These are phyloP conservation scores for Populus euphratica DNA, from an alignment of 345 rosid species.

Conservation along the genomic window DNA sequence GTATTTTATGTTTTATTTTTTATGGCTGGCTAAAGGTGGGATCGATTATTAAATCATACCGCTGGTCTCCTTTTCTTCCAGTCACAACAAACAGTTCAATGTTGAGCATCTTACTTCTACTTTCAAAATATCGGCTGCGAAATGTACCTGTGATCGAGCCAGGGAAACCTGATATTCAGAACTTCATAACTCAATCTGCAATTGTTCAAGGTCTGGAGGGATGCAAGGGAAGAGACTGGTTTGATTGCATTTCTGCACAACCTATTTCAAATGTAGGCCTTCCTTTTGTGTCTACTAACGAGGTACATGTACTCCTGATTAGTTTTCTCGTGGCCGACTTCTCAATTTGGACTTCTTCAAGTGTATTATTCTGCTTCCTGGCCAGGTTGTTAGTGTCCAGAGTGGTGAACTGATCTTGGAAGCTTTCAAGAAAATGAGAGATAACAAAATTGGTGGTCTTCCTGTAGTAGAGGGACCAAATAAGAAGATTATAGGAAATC, in stretches of 20 bases:
- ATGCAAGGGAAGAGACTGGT: slow-evolving; percentile 91
- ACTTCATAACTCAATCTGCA: slow-evolving; percentile 85
- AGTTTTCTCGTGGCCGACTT: not conserved
- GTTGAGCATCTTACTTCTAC: slow-evolving; percentile 73
- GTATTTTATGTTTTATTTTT: not conserved
- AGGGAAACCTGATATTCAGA: slow-evolving; percentile 60
- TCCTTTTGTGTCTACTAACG: slow-evolving; percentile 66
- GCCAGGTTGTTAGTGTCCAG: slow-evolving; percentile 58
- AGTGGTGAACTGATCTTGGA: slow-evolving; percentile 65
- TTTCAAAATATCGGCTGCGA: slow-evolving; percentile 74
- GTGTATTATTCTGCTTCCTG: not conserved
- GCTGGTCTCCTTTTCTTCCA: slow-evolving; percentile 80
- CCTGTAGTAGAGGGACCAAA: slow-evolving; percentile 55
- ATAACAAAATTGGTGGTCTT: slow-evolving; percentile 73
- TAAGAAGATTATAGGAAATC: slow-evolving; percentile 44
- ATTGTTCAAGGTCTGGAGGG: slow-evolving; percentile 73
- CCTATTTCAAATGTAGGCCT: slow-evolving; percentile 80
- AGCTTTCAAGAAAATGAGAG: slow-evolving; percentile 81
- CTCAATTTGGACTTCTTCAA: not conserved
- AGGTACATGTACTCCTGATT: slow-evolving; percentile 36
- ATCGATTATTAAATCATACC: slow-evolving; percentile 64
- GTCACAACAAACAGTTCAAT: slow-evolving; percentile 70
- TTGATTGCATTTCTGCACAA: slow-evolving; percentile 57
- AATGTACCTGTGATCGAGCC: slow-evolving; percentile 74
- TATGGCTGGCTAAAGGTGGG: slow-evolving; percentile 48